These are phyloP conservation scores for Phytophthora podocarpi DNA, from an alignment of 352 stramenopile species.

Conservation along the genomic window DNA sequence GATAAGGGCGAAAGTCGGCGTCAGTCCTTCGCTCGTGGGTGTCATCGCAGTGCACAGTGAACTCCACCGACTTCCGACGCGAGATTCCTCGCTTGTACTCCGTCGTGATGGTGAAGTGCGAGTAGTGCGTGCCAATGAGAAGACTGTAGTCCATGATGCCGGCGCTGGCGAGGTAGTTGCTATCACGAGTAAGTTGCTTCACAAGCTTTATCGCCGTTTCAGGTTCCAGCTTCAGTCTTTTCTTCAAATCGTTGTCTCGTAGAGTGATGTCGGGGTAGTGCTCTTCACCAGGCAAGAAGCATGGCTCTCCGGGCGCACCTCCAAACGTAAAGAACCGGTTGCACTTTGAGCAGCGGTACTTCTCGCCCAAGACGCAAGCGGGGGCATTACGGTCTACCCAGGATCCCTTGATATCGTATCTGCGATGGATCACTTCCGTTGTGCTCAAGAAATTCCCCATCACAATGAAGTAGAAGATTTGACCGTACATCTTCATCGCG, in stretches of 20 bases:
- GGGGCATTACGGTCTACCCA: conserved; percentile 89
- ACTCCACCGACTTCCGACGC: conserved; percentile 37
- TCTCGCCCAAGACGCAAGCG: conserved; percentile 74
- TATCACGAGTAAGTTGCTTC: conserved; percentile 84
- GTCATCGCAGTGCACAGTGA: conserved; percentile 34
- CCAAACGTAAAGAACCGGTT: conserved; percentile 87
- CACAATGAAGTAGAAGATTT: conserved; percentile 92
- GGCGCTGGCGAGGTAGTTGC: conserved; percentile 79
- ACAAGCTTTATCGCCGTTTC: conserved; percentile 59
- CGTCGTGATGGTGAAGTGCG: conserved; percentile 76
- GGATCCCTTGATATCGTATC: conserved; percentile 93
- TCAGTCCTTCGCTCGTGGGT: conserved; percentile 26
- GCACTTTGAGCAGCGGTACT: conserved; percentile 86
- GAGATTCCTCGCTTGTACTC: conserved; percentile 36
- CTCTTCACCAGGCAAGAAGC: conserved; percentile 61
- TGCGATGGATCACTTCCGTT: conserved; percentile 79
- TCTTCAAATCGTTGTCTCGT: conserved; percentile 89
- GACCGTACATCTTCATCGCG: conserved; percentile 92
- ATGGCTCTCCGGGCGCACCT: conserved; percentile 40
- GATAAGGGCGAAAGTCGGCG: conserved; percentile 49
- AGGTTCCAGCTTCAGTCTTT: conserved; percentile 71
- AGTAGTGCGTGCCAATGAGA: conserved; percentile 88
- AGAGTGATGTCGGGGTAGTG: conserved; percentile 86
- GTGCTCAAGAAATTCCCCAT: conserved; percentile 93
- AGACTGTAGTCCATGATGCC: conserved; percentile 94